phyloP scores from a whole-genome alignment of 768 basidiomycete species.

The Mycena pura region DNA sequence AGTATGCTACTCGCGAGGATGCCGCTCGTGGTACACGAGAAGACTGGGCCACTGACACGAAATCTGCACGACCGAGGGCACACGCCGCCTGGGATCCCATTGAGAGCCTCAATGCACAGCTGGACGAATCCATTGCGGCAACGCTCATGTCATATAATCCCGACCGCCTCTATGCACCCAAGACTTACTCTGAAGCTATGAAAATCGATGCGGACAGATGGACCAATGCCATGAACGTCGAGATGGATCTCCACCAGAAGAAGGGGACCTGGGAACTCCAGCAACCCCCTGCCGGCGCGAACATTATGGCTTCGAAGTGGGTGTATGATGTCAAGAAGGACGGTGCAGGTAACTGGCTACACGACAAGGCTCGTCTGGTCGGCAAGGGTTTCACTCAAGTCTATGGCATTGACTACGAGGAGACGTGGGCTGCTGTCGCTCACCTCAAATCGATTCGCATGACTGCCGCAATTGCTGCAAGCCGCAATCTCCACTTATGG shows the following conservation, averaged over 20 bases:
- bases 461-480: not conserved
- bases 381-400: not conserved
- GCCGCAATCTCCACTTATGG: not conserved
- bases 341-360: not conserved
- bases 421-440: not conserved
- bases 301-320: not conserved
- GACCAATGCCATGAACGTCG: not conserved
- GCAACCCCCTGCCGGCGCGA: not conserved
- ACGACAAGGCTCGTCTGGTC: not conserved
- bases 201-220: not conserved
- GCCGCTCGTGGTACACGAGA: too few species aligned
- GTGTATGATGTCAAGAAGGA: not conserved
- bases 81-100: too few species aligned
- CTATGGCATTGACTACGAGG: not conserved
- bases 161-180: too few species aligned
- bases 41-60: too few species aligned
- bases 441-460: not conserved
- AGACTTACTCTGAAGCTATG: not conserved
- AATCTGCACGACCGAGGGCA: too few species aligned
- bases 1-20: too few species aligned
- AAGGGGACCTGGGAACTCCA: not conserved
- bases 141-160: too few species aligned
- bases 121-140: too few species aligned
- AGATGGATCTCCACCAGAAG: not conserved
- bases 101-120: too few species aligned